Evolutionary conservation across 331 rosid species (phyloP), one percentile per base, ranked within the genome.

Genomic region (Quercus phellos): DNA sequence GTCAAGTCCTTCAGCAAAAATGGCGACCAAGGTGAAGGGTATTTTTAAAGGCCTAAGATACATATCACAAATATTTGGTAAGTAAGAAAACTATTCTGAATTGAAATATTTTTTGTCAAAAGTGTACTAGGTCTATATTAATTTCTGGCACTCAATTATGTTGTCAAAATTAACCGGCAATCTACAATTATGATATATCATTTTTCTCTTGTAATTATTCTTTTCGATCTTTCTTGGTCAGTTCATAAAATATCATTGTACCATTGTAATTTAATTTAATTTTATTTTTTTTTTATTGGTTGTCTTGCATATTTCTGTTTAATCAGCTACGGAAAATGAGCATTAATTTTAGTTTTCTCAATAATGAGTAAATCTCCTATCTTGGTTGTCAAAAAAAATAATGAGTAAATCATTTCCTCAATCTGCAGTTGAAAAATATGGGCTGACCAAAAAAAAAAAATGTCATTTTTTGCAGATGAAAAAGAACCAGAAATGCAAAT

Each of bases 51-150:
- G 99, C 59, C 88, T 94, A 3, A 81, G 89, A 88, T 84, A 88
- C 87, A 87, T 95, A 30, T 88, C 98, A 13, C 94, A 90, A 27
- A 90, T 92, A 4, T 95, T 95, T 82, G 98, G 99, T 94, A 82
- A 78, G 84, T 79, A 0, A 9, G 26, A 32, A 13, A 24, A 24
- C 12, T 53, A 67, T 22, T 24, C 7, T 63, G 69, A 16, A 63
- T 27, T 29, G 32, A 12, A 13, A 4, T 29, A 29, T 29, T 14
- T 38, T 38, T 12, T 63, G 21, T 38, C 19, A 29, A 4, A 4
- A 9, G 32, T 7, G 12, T 24, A 59, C 34, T 21, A 1, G 32
- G 30, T 59, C 66, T 10, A 59, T 24, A 12, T 22, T 24, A 46
- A 46, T 46, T 46, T 24, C 26, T 16, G 0, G 34, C 6, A 11